phyloP scores from a whole-genome alignment of 106 monocot genomes.

The Allium cepa region DNA sequence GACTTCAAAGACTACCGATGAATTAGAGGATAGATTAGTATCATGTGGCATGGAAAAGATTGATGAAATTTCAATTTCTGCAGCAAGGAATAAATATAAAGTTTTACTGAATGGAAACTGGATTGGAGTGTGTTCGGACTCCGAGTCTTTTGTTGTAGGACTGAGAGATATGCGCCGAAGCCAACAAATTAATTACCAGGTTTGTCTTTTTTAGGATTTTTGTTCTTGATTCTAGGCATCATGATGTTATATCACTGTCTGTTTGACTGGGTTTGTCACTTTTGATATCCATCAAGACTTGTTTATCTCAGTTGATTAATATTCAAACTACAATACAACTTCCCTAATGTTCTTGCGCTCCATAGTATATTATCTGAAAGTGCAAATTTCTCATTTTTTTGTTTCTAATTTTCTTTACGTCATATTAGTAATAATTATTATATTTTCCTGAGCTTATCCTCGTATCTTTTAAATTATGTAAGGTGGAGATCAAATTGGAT shows the following conservation, averaged over 20 bases:
- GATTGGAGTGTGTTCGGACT: conserved; percentile 65
- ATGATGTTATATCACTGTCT: background rate
- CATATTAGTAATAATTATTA: background rate
- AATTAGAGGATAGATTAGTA: conserved; percentile 44
- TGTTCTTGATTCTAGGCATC: background rate
- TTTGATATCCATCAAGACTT: background rate
- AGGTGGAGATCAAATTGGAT: conserved; percentile 96
- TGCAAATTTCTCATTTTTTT: background rate
- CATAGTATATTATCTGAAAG: background rate
- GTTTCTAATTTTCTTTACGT: background rate
- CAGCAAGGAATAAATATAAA: conserved; percentile 39
- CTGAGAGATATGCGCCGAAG: conserved; percentile 53
- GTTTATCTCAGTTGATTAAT: background rate
- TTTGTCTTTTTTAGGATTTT: conserved; percentile 6
- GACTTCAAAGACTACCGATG: conserved; percentile 6
- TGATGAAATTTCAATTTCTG: conserved; percentile 25
- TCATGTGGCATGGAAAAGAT: conserved; percentile 67
- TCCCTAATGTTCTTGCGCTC: background rate
- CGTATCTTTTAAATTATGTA: conserved; percentile 7
- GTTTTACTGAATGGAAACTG: conserved; percentile 84
- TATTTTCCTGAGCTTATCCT: background rate
- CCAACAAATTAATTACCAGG: conserved; percentile 55
- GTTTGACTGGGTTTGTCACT: background rate
- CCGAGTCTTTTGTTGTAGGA: conserved; percentile 40
- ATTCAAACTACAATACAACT: background rate